Conservation (phyloP, 2,329 filamentous ascomycete genomes). For the Domatiomyces globalis region DNA sequence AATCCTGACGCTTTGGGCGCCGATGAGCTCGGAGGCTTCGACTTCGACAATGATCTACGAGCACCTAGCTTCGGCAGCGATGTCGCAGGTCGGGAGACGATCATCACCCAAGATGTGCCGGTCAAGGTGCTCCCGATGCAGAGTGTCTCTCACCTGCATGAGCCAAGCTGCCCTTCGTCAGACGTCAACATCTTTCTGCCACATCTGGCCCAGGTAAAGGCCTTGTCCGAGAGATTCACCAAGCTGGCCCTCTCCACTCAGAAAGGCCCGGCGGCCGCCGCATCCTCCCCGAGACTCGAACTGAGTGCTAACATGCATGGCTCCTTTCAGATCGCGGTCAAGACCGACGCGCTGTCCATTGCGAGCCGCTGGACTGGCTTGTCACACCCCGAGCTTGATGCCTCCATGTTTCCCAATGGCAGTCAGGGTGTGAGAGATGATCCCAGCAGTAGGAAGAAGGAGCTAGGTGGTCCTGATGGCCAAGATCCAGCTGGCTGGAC, state of each 20-base stretch:
- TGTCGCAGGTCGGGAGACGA: conserved; percentile 58
- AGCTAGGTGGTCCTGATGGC: conserved; percentile 38
- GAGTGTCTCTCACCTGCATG: conserved; percentile 81
- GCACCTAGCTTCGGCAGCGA: conserved; percentile 30
- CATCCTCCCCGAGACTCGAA: conserved; percentile 53
- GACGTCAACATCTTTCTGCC: conserved; percentile 91
- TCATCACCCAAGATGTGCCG: conserved; percentile 93
- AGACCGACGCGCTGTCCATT: conserved; percentile 72
- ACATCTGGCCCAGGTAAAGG: conserved; percentile 73
- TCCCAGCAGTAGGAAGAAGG: conserved; percentile 65
- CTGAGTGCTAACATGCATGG: conserved; percentile 92
- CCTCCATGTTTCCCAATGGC: conserved; percentile 52
- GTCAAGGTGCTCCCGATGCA: conserved; percentile 73
- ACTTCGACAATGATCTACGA: conserved; percentile 25
- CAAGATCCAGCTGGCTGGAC: conserved; percentile 74
- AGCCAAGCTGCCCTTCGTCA: conserved; percentile 77
- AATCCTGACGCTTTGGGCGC: conserved; percentile 13
- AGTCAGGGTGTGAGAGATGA: conserved; percentile 58
- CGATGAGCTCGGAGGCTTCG: conserved; percentile 13
- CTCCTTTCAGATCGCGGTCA: conserved; percentile 61
- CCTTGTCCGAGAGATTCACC: conserved; percentile 89
- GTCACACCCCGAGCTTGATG: conserved; percentile 76
- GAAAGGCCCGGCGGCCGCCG: conserved; percentile 12
- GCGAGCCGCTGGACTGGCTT: conserved; percentile 74
- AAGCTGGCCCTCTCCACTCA: conserved; percentile 49